These are phyloP conservation scores for Chlorophyllum brunneum DNA, from an alignment of 768 basidiomycete genomes.

Conservation along the genomic window DNA sequence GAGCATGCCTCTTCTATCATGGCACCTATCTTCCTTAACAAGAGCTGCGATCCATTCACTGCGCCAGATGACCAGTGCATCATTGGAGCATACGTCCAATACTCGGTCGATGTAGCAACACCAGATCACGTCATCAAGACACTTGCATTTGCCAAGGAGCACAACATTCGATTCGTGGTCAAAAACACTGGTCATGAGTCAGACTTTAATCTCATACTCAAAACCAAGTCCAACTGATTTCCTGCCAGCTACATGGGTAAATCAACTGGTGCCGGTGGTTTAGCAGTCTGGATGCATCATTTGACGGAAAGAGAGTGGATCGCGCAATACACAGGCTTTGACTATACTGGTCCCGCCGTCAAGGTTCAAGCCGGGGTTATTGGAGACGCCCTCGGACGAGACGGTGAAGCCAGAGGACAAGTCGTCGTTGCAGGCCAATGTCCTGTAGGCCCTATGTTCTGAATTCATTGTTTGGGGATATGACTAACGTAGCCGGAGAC, in stretches of 20 bases:
- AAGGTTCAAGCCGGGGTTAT: constrained; percentile 20
- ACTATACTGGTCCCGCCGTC: constrained; percentile 17
- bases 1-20: constrained; percentile 7
- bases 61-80: constrained; percentile 13
- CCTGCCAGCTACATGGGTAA: constrained; percentile 18
- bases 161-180: constrained; percentile 21
- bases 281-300: constrained; percentile 20
- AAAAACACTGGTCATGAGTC: constrained; percentile 23
- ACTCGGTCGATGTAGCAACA: constrained; percentile 18
- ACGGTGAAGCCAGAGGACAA: constrained; percentile 15
- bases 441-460: constrained; percentile 10
- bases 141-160: constrained; percentile 18
- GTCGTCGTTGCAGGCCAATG: constrained; percentile 17
- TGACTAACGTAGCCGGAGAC: constrained; percentile 18
- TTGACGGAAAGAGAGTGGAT: constrained; percentile 16
- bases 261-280: constrained; percentile 19
- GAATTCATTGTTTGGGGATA: neutral
- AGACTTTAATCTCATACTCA: neutral
- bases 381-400: constrained; percentile 12
- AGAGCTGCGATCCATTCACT: constrained; percentile 17
- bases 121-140: constrained; percentile 19
- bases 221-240: neutral
- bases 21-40: constrained; percentile 14
- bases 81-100: constrained; percentile 14
- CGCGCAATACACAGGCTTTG: constrained; percentile 14